These are phyloP conservation scores for Talaromyces atroroseus DNA, from an alignment of 2,329 filamentous ascomycete species.

Conservation along the genomic window DNA sequence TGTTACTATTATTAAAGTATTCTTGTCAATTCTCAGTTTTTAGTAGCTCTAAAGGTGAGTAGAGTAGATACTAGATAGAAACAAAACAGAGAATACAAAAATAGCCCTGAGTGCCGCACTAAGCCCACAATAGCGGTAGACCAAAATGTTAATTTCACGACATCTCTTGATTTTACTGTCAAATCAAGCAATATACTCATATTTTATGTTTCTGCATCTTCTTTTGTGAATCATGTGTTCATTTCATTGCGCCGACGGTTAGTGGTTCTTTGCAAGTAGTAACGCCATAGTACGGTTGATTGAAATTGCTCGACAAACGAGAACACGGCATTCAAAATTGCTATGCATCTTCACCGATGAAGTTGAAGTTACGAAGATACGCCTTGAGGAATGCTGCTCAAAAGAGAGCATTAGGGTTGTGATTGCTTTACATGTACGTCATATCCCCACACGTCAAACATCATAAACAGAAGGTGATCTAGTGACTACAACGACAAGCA, in stretches of 20 bases:
- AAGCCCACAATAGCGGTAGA: conserved; percentile 4
- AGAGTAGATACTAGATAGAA: too few relatives aligned
- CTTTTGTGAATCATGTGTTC: too few relatives aligned
- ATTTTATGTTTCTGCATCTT: not conserved
- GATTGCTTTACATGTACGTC: not conserved
- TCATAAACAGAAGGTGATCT: not conserved
- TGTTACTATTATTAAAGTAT: too few relatives aligned
- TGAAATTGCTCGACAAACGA: not conserved
- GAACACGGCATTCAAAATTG: not conserved
- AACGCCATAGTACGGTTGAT: not conserved
- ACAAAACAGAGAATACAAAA: not conserved
- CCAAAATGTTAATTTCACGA: not conserved
- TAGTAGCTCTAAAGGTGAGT: too few relatives aligned
- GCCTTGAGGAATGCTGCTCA: not conserved
- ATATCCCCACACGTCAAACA: not conserved
- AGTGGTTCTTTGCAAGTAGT: not conserved
- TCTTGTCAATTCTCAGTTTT: too few relatives aligned
- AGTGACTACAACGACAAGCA: not conserved
- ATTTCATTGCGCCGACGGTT: not conserved
- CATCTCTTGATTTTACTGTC: not conserved
- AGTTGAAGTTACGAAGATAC: too few relatives aligned
- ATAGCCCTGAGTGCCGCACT: not conserved
- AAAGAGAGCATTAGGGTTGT: not conserved
- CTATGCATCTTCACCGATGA: not conserved
- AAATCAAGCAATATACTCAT: too few relatives aligned